Conservation (phyloP, 1,139 yeast species). For the Debaryomyces sp. region DNA sequence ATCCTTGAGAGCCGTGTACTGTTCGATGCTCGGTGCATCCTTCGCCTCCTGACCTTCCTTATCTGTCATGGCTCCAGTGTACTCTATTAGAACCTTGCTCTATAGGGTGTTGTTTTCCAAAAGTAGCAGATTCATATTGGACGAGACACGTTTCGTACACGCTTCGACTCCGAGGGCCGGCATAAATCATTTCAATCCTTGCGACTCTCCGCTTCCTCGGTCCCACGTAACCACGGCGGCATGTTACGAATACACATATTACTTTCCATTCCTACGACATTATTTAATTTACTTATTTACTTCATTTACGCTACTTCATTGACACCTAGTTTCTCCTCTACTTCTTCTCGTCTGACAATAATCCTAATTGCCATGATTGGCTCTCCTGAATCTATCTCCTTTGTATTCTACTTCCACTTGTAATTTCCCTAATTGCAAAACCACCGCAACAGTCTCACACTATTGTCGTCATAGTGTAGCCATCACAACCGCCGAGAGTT, state of each 20-base stretch:
- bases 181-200: not conserved
- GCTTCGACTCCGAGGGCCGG: not conserved
- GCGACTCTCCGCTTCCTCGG: too few species aligned
- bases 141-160: not conserved
- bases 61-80: slow-evolving; percentile 4
- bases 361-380: not conserved
- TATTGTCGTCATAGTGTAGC: not conserved
- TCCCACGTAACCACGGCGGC: too few species aligned
- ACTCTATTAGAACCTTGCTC: not conserved
- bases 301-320: too few species aligned
- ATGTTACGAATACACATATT: too few species aligned
- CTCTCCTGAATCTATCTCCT: not conserved
- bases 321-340: too few species aligned
- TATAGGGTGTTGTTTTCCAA: not conserved
- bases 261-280: too few species aligned
- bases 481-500: not conserved
- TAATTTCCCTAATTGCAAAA: not conserved
- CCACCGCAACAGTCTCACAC: not conserved
- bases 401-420: not conserved
- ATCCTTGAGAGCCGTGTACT: slow-evolving; percentile 69
- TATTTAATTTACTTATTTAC: too few species aligned
- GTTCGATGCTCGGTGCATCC: slow-evolving; percentile 29
- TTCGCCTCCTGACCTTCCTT: slow-evolving; percentile 5
- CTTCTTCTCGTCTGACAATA: not conserved
- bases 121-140: not conserved